Percentiles rank a stretch among this genome's conserved stretches.
Evolutionary conservation across 2,329 filamentous ascomycete species (phyloP).

Genomic region (Penicillium freii): DNA sequence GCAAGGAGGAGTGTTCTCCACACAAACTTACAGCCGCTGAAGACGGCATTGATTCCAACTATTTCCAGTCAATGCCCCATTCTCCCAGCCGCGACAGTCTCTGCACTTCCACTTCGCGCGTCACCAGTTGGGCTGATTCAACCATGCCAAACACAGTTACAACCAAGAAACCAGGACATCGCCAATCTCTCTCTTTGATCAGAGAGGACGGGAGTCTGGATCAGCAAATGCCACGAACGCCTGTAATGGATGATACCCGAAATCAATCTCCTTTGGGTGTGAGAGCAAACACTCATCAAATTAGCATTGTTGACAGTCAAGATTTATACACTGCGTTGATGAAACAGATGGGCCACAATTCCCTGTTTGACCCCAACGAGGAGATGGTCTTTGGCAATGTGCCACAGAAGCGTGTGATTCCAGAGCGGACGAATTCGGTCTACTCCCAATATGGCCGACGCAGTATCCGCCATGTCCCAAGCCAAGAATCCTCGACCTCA

Average conservation of each 20-base stretch:
- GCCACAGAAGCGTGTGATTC: slow-evolving; percentile 31
- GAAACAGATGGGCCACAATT: slow-evolving; percentile 37
- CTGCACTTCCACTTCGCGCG: slow-evolving; percentile 41
- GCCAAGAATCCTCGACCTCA: slow-evolving; percentile 31
- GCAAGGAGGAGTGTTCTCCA: background rate
- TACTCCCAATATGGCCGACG: slow-evolving; percentile 24
- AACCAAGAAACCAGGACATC: slow-evolving; percentile 33
- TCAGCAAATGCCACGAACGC: slow-evolving; percentile 7
- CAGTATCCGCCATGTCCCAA: slow-evolving; percentile 35
- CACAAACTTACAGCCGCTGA: background rate
- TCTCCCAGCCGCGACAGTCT: slow-evolving; percentile 36
- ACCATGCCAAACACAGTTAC: slow-evolving; percentile 43
- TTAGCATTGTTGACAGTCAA: slow-evolving; percentile 36
- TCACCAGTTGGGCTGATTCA: slow-evolving; percentile 52
- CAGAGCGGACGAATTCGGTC: slow-evolving; percentile 29
- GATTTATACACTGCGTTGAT: slow-evolving; percentile 46
- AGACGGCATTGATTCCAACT: slow-evolving; percentile 1
- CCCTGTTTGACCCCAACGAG: slow-evolving; percentile 20
- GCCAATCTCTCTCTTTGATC: slow-evolving; percentile 45
- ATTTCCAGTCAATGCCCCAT: slow-evolving; percentile 22
- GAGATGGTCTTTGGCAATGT: slow-evolving; percentile 31
- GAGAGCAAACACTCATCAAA: slow-evolving; percentile 15
- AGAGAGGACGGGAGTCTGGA: slow-evolving; percentile 40
- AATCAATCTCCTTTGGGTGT: slow-evolving; percentile 17
- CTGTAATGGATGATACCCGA: background rate